Evolutionary conservation across 1,284 basidiomycete species (phyloP), one percentile per base, ranked within the genome.

Genomic region (Sporisorium reilianum): DNA sequence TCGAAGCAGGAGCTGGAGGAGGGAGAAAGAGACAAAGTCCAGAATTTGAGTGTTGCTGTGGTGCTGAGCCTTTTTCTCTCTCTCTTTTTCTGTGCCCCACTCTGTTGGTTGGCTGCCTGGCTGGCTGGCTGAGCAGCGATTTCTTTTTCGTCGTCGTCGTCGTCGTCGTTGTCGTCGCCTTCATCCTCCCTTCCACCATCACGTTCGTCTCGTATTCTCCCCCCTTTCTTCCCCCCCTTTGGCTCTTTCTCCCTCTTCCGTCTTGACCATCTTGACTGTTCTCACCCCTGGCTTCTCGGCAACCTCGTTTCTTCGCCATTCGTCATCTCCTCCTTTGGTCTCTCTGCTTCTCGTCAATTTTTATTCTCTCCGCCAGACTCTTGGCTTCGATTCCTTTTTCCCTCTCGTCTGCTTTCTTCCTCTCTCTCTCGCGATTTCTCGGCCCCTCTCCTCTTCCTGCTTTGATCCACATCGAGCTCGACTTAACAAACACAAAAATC

Each of bases 171-270:
- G n/a, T n/a, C n/a, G n/a, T n/a, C n/a, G n/a, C n/a, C n/a, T 32
- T 53, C 58, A 28, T 54, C 41, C 41, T 41, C 48, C 28, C 32
- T 64, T 50, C 64, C 58, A 64, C 41, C 58, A 64, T 64, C 67
- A 53, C 36, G 22, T 28, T 57, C 51, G 30, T 59, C 34, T 45
- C 32, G 41, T 45, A 18, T 28, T 44, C 38, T 20, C 42, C 34
- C 49, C 32, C 42, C 48, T 40, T 46, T 51, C 23, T 56, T 38
- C 18, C 22, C 49, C 36, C 40, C 32, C n/a, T 8, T 55, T 40
- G 16, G 36, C 38, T 30, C 18, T 58, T 51, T 32, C 10, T 41
- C 44, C 34, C 28, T 32, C 44, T 44, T n/a, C n/a, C n/a, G n/a
- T n/a, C n/a, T n/a, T n/a, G n/a, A n/a, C n/a, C n/a, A n/a, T n/a